These are phyloP conservation scores for Eragrostis curvula DNA, from an alignment of 176 grass and related monocot genomes.

Conservation along the genomic window DNA sequence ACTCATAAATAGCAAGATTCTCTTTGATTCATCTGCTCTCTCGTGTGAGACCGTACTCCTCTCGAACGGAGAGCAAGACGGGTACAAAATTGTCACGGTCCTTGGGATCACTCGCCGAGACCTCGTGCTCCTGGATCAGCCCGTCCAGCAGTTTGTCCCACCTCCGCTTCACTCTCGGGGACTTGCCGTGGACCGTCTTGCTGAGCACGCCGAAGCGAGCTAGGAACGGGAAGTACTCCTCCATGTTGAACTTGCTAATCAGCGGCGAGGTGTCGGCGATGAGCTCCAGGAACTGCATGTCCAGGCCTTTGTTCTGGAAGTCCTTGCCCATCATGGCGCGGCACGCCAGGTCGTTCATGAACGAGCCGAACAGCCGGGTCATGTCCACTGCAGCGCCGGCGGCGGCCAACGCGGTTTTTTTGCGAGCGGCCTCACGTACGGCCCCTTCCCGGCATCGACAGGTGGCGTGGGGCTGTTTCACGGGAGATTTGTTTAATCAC, in stretches of 20 bases:
- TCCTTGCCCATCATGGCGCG: conserved; percentile 35
- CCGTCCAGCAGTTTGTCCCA: conserved; percentile 50
- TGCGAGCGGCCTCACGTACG: no score
- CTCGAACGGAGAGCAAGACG: conserved; percentile 32
- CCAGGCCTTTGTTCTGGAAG: no score
- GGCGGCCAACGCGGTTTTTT: no score
- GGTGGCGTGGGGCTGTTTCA: no score
- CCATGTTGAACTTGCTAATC: background rate
- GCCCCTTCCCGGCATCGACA: no score
- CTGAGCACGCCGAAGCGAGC: background rate
- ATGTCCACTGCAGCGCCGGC: conserved; percentile 24
- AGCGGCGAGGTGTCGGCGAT: background rate
- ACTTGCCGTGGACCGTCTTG: background rate
- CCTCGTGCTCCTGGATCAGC: conserved; percentile 40
- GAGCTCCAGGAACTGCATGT: background rate
- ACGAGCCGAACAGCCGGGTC: background rate
- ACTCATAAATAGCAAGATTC: background rate
- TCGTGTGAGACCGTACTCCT: conserved; percentile 26
- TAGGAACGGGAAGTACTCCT: background rate
- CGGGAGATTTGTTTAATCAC: no score
- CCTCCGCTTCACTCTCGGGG: background rate
- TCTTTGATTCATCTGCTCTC: conserved; percentile 10
- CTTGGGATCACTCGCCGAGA: no score
- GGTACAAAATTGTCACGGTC: conserved; percentile 28
- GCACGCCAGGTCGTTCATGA: conserved; percentile 36